Evolutionary conservation across 257 asterid species (phyloP).

Genomic region (Lycium barbarum): DNA sequence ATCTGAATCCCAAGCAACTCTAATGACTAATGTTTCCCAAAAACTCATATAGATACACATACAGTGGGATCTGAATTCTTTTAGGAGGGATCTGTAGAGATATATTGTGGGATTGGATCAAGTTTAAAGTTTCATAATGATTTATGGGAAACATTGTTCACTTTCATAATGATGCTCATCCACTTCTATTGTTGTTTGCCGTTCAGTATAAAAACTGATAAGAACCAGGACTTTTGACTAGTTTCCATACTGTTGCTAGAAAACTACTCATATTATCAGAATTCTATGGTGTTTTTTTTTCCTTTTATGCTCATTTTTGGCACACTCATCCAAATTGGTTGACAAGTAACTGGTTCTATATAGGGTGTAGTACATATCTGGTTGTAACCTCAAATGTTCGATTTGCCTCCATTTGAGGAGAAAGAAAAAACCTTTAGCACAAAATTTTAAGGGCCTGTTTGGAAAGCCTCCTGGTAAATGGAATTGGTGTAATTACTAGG

Average conservation of each 20-base stretch:
- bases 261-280: background rate
- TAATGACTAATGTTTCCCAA: background rate
- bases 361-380: background rate
- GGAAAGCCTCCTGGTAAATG: too few species aligned
- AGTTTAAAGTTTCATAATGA: background rate
- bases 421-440: background rate
- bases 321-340: background rate
- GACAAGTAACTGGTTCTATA: background rate
- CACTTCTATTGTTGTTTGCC: conserved; percentile 1
- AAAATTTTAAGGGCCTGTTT: background rate
- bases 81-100: conserved; percentile 9
- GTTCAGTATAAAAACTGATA: background rate
- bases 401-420: conserved; percentile 11
- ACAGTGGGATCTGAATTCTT: background rate
- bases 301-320: background rate
- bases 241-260: conserved; percentile 2
- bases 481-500: too few species aligned
- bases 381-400: background rate
- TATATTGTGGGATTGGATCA: conserved; percentile 15
- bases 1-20: conserved; percentile 23
- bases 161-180: conserved; percentile 13
- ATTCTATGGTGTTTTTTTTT: background rate
- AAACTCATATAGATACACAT: background rate
- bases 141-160: conserved; percentile 7
- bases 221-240: background rate